These are phyloP conservation scores for Globisporangium takayamanum DNA, from an alignment of 352 stramenopile genomes.

Conservation along the genomic window DNA sequence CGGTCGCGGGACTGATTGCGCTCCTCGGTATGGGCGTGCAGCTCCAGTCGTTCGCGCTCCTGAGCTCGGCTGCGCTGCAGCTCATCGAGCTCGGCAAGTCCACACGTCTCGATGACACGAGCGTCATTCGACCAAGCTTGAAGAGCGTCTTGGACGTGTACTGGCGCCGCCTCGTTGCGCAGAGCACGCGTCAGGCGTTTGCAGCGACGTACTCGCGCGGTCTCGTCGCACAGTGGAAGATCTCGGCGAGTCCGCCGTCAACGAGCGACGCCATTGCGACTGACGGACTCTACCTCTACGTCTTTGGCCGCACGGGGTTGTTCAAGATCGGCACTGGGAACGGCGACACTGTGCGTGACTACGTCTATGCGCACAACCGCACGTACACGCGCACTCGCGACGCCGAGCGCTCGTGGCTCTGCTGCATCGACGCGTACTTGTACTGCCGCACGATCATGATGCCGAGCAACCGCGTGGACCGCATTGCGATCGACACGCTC, in stretches of 20 bases:
- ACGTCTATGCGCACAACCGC: conserved; percentile 63
- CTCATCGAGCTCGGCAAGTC: conserved; percentile 22
- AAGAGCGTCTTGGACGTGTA: conserved; percentile 23
- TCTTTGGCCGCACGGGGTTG: conserved; percentile 53
- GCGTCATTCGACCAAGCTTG: conserved; percentile 15
- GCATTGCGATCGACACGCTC: conserved; percentile 39
- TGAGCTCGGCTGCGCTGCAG: conserved; percentile 32
- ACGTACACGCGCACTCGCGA: conserved; percentile 48
- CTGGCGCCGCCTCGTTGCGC: conserved; percentile 21
- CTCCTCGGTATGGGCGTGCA: conserved; percentile 49
- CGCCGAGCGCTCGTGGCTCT: conserved; percentile 73
- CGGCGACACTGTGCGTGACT: conserved; percentile 55
- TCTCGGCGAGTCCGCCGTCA: conserved; percentile 52
- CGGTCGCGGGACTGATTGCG: conserved; percentile 27
- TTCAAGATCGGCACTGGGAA: conserved; percentile 70
- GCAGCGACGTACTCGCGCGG: conserved; percentile 49
- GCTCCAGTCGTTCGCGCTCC: conserved; percentile 58
- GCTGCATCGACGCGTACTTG: conserved; percentile 45
- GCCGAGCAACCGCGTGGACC: conserved; percentile 55
- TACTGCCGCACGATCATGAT: conserved; percentile 77
- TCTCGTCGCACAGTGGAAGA: conserved; percentile 59
- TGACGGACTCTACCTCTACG: conserved; percentile 62
- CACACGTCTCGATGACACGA: conserved; percentile 10
- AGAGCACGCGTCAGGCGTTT: conserved; percentile 18
- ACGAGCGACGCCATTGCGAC: conserved; percentile 67